Conservation (phyloP, 2,329 filamentous ascomycete species). For the Botrytis porri region DNA sequence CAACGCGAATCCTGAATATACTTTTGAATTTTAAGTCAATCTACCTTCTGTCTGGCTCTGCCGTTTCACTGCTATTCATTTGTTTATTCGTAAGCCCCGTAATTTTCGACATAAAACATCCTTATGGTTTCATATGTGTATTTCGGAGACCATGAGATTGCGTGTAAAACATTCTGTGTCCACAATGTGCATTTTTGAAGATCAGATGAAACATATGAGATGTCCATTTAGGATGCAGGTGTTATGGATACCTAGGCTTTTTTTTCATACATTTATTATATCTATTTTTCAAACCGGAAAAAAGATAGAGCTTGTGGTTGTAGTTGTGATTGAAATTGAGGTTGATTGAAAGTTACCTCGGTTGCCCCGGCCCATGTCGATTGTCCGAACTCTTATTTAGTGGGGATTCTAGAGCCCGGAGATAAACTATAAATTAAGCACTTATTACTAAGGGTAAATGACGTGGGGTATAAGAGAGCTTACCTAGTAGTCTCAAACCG, state of each 20-base stretch:
- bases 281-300: not conserved
- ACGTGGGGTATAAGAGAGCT: not conserved
- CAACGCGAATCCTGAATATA: not conserved
- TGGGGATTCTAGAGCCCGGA: not conserved
- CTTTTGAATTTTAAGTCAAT: not conserved
- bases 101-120: not conserved
- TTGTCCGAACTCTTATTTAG: slow-evolving; percentile 10
- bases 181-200: not conserved
- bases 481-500: not conserved
- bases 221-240: not conserved
- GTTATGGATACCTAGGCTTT: not conserved
- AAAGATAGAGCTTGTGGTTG: not conserved
- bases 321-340: not conserved
- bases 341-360: not conserved
- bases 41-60: not conserved
- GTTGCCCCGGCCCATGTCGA: too few species aligned
- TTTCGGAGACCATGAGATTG: not conserved
- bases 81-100: not conserved
- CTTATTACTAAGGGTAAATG: not conserved
- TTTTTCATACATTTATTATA: not conserved
- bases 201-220: not conserved
- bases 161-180: not conserved
- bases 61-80: not conserved
- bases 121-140: not conserved
- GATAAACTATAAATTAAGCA: not conserved